Evolutionary conservation across 345 rosid species (phyloP), one percentile per base, ranked within the genome.

Genomic region (Heritiera fomes): DNA sequence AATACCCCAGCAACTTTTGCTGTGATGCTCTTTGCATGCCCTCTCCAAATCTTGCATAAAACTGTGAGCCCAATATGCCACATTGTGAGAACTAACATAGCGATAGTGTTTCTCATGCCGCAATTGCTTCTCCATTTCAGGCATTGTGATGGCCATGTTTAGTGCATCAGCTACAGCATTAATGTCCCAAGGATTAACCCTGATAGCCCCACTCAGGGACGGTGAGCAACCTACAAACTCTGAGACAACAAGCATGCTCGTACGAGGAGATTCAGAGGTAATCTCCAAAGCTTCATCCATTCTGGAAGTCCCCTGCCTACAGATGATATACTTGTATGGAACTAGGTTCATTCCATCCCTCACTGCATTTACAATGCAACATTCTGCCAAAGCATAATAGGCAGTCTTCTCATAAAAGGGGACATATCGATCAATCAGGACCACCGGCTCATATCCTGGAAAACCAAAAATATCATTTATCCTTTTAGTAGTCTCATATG

Each of bases 191-290:
- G 88, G 88, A 71, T 86, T 86, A 34, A 86, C 80, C 53, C 86
- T 80, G 72, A 83, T 83, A 18, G 88, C 86, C 59, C 59, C 88
- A 75, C 84, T 86, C 38, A 86, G 79, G 2, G 86, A 86, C 0
- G 88, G 88, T 53, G 88, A 83, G 68, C 86, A 85, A 40, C 88
- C 88, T 8, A 83, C 79, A 53, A 83, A 85, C 63, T 85, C 88
- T n/a, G 88, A 85, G 32, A 86, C 83, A 7, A 85, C 86, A 47
- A 86, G 55, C 88, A 86, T 86, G 47, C 86, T 83, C 14, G 58
- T 41, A 2, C 78, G 45, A 47, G 70, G 56, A 43, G 58, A 61
- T 14, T 28, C 75, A 14, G 75, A 34, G 28, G 28, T 23, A 23
- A 23, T 23, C 28, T 23, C 28, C 28, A 23, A 23, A 23, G 28